A percentile compares a stretch with the other conserved stretches of the same genome.
These are phyloP conservation scores for Calonectria naviculata DNA, from an alignment of 2,329 filamentous ascomycete species.

Conservation along the genomic window DNA sequence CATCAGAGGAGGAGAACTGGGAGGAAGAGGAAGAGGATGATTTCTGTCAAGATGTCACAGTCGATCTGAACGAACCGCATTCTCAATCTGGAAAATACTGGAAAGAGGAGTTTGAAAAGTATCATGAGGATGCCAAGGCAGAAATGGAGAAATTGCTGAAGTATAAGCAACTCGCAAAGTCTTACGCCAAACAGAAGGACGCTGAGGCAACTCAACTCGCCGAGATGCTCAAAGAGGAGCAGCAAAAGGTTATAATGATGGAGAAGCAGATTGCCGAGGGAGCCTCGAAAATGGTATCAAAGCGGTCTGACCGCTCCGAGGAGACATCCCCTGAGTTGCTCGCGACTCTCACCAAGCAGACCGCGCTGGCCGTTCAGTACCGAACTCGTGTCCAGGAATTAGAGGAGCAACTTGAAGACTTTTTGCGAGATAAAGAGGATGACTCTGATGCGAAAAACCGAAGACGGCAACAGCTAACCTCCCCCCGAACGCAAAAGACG, in stretches of 20 bases:
- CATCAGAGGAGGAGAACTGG: slow-evolving; percentile 62
- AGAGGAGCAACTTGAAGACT: slow-evolving; percentile 59
- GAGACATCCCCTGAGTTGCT: slow-evolving; percentile 60
- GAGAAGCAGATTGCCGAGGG: slow-evolving; percentile 72
- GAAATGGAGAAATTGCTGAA: slow-evolving; percentile 83
- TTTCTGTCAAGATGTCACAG: slow-evolving; percentile 68
- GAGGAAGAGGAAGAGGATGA: slow-evolving; percentile 60
- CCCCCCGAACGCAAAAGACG: slow-evolving; percentile 62
- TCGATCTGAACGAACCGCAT: slow-evolving; percentile 78
- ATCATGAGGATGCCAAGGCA: slow-evolving; percentile 76
- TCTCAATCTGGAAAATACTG: slow-evolving; percentile 83
- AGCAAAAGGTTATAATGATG: slow-evolving; percentile 71
- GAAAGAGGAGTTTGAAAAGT: slow-evolving; percentile 82
- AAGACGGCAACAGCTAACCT: slow-evolving; percentile 52
- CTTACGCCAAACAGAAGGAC: slow-evolving; percentile 83
- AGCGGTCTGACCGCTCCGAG: slow-evolving; percentile 47
- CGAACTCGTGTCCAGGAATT: slow-evolving; percentile 69
- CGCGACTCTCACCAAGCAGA: slow-evolving; percentile 68
- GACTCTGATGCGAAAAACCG: slow-evolving; percentile 44
- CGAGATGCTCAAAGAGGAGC: slow-evolving; percentile 75
- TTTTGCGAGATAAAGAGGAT: slow-evolving; percentile 49
- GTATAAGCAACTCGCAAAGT: slow-evolving; percentile 84
- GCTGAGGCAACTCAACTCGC: slow-evolving; percentile 74
- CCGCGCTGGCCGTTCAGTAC: slow-evolving; percentile 67
- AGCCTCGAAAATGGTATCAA: slow-evolving; percentile 63